Evolutionary conservation across 179 eudicot species (phyloP).

Genomic region (Beta corolliflora): DNA sequence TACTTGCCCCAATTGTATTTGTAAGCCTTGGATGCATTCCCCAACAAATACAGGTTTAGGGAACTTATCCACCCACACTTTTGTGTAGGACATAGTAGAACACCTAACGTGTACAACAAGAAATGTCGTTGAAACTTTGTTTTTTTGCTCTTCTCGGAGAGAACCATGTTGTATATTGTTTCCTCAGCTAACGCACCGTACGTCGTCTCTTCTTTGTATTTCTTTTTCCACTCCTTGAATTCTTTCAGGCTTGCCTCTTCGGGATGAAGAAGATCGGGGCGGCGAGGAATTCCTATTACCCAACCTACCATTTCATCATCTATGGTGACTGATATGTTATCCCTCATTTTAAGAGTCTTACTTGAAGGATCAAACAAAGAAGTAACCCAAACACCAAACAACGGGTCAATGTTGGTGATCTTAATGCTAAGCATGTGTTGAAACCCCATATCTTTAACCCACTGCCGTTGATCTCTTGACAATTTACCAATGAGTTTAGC

Average conservation of each 20-base stretch:
- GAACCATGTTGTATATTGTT: neutral
- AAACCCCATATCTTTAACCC: neutral
- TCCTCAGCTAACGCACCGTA: neutral
- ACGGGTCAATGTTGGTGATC: neutral
- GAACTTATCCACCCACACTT: neutral
- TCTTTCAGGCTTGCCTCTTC: neutral
- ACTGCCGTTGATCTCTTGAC: neutral
- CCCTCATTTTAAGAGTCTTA: neutral
- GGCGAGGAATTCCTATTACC: neutral
- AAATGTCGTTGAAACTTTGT: neutral
- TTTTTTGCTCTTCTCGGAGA: neutral
- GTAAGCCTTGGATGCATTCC: neutral
- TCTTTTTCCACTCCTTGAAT: neutral
- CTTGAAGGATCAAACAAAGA: neutral
- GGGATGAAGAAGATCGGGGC: neutral
- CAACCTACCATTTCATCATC: neutral
- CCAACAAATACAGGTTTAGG: neutral
- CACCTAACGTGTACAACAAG: neutral
- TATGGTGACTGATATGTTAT: neutral
- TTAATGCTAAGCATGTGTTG: neutral
- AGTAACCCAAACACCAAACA: neutral
- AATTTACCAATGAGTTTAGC: neutral
- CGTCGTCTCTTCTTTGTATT: neutral
- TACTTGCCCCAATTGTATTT: constrained; percentile 4
- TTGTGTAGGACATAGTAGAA: neutral